Base-by-base conservation (phyloP, 2,329 filamentous ascomycete genomes). In the Sclerotinia subarctica region DNA sequence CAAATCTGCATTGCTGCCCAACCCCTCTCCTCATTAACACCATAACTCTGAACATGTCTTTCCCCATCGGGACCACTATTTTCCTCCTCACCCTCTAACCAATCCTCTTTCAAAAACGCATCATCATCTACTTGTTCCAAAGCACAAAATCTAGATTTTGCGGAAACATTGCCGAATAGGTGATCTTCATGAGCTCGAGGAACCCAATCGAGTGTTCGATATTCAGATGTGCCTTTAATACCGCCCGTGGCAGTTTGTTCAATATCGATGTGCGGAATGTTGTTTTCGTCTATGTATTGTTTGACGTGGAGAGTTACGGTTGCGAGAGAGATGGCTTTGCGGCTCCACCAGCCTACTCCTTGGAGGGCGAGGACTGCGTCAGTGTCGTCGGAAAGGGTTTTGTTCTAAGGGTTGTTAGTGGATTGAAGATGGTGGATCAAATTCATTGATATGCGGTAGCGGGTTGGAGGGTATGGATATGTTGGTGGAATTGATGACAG, bases 211-310 rank as follows among this genome's bases (percentile, higher is more conserved):
- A 90, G 78, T 1, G 76, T 79, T 59, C 89, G 84, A 10, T 79
- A 75, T 77, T 91, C 89, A 24, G 80, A 80, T 24, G 84, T 89
- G 68, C 83, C 85, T 67, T 83, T 82, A 56, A 91, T 80, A 49
- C 86, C 86, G 47, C 87, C 88, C 0, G 86, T 88, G n/a, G 83
- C 80, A n/a, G 82, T 80, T 73, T 90, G 88, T 42, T 85, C 82
- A 72, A 88, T 84, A 72, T 86, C 81, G 77, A 90, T 82, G 74
- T 85, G 82, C 29, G 79, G 78, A 38, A 80, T 67, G 29, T 76
- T 76, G 5, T 79, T 75, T 35, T 79, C 77, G 35, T 79, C 77
- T 64, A 77, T 76, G 77, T 82, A 83, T 72, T 85, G 76, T 32
- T 77, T 78, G 54, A 76, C 67, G 68, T 76, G 70, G 0, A 80